Base-by-base conservation (phyloP, 192 early-diverging fungal genomes). In the Gamsiella multidivaricata region DNA sequence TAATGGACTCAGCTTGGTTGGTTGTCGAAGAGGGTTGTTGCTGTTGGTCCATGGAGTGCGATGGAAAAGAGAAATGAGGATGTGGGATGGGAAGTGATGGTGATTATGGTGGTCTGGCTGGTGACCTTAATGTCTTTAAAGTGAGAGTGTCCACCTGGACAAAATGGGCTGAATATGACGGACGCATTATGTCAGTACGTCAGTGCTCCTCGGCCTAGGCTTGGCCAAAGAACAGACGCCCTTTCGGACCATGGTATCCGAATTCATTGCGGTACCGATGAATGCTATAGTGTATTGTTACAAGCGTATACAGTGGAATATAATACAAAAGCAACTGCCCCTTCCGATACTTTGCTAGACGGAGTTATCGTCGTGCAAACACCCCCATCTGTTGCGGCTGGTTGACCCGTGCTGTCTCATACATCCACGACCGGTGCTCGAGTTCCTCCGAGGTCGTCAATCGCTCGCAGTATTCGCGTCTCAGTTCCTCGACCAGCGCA, bases 401-500 rank as follows among this genome's bases (percentile, higher is more conserved):
- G 39, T 18, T 55, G 9, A 74, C 55, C 49, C 55, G 23, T 25
- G 42, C 29, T 3, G 15, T 46, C 31, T 60, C 70, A 37, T 65
- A 74, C 55, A 74, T 74, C 70, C 70, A 74, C 34, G 56, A 53
- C 32, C 62, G 56, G 6, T 22, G 17, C 31, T 74, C 70, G 7
- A 65, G 39, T 22, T 74, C 70, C 5, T 65, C 70, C 17, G 34
- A 23, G 12, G 28, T 65, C 4, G 50, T 54, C 62, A 65, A 22
- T 29, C 11, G 41, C 26, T 26, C 46, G 14, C 15, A 31, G 14
- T 41, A 37, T 17, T 60, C 62, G 22, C 31, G 18, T 4, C 17
- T n/a, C 49, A 74, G 25, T 25, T 74, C 55, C 32, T 51, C 20
- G 2, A 36, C 14, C 17, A 45, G 8, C 17, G 25, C 39, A 26